Evolutionary conservation across 2,329 filamentous ascomycete species (phyloP), one percentile per base, ranked within the genome.

Genomic region (Exserohilum rostratum): DNA sequence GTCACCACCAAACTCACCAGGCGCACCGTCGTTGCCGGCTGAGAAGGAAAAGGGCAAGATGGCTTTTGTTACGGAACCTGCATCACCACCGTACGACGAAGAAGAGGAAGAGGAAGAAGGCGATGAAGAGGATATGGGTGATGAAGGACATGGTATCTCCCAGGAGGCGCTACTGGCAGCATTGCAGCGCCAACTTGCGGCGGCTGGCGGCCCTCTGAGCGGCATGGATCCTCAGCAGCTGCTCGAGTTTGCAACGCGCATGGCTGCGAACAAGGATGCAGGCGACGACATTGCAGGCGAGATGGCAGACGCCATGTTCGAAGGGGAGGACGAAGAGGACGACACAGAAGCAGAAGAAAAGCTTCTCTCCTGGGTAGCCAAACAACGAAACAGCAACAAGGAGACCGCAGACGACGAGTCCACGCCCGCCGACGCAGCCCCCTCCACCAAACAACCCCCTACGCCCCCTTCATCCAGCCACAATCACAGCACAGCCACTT

Each of bases 161-260:
- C 71, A 76, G 12, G 71, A 73, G 3, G 74, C 73, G 34, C 58
- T 80, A 27, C 74, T 76, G 63, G 67, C 67, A 30, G 70, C 67
- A 5, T 55, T 77, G 11, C 71, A 73, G 40, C 65, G 62, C 15
- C 69, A 69, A 42, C 67, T 77, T 2, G 69, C 69, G 37, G 65
- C 64, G 25, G 65, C 70, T 10, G 73, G 72, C 20, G 73, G 71
- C 5, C 71, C 70, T 1, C 59, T 74, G n/a, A 69, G 60, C 29
- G 77, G 74, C 13, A 71, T 77, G 62, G 78, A 80, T 54, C 74
- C 78, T 33, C 64, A 70, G 12, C 72, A 75, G 11, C 70, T 81
- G 43, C 72, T 80, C 47, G 62, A 77, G 42, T 78, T 75, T 13
- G 74, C 78, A 4, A 69, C 74, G 60, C 74, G 79, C 46, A 79